Evolutionary conservation across 1,284 basidiomycete genomes (phyloP), one percentile per base, ranked within the genome.

Genomic region (Grifola frondosa): DNA sequence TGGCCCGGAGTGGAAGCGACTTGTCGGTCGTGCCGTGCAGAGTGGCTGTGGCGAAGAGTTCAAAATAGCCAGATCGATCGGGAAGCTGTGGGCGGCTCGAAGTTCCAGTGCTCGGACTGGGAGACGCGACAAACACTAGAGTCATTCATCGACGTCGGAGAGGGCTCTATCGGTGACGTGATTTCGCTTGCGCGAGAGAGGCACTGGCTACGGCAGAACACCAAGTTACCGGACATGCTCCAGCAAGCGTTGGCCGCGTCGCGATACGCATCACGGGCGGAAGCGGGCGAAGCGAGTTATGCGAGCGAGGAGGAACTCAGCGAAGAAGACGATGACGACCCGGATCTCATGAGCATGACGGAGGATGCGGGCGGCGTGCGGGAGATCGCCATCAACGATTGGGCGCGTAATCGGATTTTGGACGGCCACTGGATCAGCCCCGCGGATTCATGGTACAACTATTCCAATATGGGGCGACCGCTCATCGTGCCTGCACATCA

Each of bases 391-490:
- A 64, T 88, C 37, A 69, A 73, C n/a, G 84, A 86, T 53, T 88
- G 84, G 83, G 83, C 82, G 5, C 72, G 86, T 21, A 71, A 69
- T 15, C 67, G 85, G 33, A 82, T 88, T 36, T 64, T 88, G 24
- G 84, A 88, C 42, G 85, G 86, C 1, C 74, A 79, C 50, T 88
- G 85, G 85, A 66, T 81, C 42, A 81, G 74, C 37, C 86, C 86
- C 5, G 80, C 79, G 1, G 85, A 88, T 58, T 70, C 78, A 34
- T 87, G 74, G 74, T 82, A 78, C 38, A 61, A 65, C 9, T 58
- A 71, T 42, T 57, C 61, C 1, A 64, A 73, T 41, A 69, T 69
- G 5, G 52, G 69, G 11, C 68, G 69, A 20, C 65, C 64, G 2
- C 54, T 61, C 3, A 65, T 66, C 10, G 68, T 79, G 7, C 68